phyloP scores from a whole-genome alignment of 2,329 filamentous ascomycete species.

The Talaromyces sp. region DNA sequence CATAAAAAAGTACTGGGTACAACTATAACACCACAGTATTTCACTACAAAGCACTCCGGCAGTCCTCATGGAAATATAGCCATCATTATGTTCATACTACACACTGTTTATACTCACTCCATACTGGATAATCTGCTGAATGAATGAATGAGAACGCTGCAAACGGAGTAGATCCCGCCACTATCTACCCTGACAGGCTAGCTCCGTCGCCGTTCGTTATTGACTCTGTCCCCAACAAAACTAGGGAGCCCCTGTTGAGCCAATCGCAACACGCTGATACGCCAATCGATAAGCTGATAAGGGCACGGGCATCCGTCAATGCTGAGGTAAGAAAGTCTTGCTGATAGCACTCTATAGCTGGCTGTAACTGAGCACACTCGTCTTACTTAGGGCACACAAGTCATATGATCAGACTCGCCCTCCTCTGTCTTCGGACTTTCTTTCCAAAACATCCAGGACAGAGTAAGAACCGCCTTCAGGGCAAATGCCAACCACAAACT shows the following conservation, averaged over 20 bases:
- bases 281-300: constrained; percentile 11
- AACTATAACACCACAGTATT: too few relatives aligned
- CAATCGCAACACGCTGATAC: background rate
- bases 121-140: background rate
- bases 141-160: background rate
- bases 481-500: constrained; percentile 41
- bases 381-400: background rate
- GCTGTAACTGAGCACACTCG: too few relatives aligned
- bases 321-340: background rate
- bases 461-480: constrained; percentile 34
- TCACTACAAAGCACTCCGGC: background rate
- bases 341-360: too few relatives aligned
- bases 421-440: background rate
- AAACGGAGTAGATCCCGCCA: background rate
- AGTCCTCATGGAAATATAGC: too few relatives aligned
- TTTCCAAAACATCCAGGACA: constrained; percentile 39
- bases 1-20: background rate
- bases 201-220: background rate
- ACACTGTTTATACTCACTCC: background rate
- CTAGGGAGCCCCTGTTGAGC: background rate
- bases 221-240: constrained; percentile 10
- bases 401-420: background rate
- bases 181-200: background rate
- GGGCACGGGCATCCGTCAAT: background rate
- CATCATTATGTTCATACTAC: background rate